Percentiles rank a stretch among this genome's conserved stretches.
phyloP scores from a whole-genome alignment of 495 filamentous ascomycete species.

The Aspergillus homomorphus region DNA sequence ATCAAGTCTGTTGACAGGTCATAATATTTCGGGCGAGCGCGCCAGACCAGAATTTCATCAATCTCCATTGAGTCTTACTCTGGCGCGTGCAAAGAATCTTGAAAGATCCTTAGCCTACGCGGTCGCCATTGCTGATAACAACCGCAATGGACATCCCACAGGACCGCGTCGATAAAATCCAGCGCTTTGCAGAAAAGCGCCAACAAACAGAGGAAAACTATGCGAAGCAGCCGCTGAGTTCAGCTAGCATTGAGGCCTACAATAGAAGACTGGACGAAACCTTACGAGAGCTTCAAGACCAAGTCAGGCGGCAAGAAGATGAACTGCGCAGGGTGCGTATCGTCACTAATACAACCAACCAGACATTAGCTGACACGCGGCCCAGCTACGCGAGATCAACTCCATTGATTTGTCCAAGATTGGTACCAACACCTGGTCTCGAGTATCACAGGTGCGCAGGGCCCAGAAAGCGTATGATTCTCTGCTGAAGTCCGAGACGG shows the following conservation, averaged over 20 bases:
- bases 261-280: conserved; percentile 59
- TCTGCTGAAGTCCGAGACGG: conserved; percentile 56
- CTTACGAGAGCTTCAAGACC: conserved; percentile 59
- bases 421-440: conserved; percentile 39
- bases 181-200: conserved; percentile 37
- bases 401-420: conserved; percentile 40
- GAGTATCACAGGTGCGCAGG: conserved; percentile 51
- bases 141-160: conserved; percentile 36
- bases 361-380: conserved; percentile 12
- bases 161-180: conserved; percentile 35
- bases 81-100: not conserved
- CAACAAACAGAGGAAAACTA: conserved; percentile 36
- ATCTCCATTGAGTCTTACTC: not conserved
- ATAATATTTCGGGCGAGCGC: not conserved
- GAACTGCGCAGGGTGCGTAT: conserved; percentile 51
- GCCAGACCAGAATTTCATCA: not conserved
- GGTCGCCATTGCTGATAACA: not conserved
- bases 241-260: conserved; percentile 37
- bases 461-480: conserved; percentile 64
- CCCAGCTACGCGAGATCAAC: conserved; percentile 44
- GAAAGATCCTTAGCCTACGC: not conserved
- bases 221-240: conserved; percentile 30
- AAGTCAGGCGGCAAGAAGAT: conserved; percentile 63
- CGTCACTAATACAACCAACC: not conserved
- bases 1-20: not conserved